phyloP scores from a whole-genome alignment of 768 basidiomycete genomes.

The Podaxis sp. region DNA sequence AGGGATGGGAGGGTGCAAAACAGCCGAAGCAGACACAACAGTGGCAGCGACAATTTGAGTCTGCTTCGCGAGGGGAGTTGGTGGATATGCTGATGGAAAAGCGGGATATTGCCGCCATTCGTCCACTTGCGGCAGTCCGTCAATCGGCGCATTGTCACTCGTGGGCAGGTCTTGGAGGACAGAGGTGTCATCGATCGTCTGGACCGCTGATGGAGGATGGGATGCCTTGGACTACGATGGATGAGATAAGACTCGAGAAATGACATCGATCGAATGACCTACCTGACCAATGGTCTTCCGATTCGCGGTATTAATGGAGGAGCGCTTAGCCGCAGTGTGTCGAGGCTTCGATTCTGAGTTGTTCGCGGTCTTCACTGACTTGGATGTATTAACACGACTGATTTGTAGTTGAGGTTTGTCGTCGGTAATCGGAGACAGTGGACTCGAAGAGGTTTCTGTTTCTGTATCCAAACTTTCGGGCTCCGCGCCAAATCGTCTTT shows the following conservation, averaged over 20 bases:
- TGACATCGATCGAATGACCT: not conserved
- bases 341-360: not conserved
- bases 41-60: conserved; percentile 30
- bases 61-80: conserved; percentile 55
- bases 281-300: conserved; percentile 1
- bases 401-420: not conserved
- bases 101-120: conserved; percentile 77
- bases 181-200: conserved; percentile 31
- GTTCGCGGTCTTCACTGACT: not conserved
- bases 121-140: conserved; percentile 31
- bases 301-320: not conserved
- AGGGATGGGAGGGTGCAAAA: conserved; percentile 33
- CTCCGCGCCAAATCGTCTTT: conserved; percentile 23
- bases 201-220: conserved; percentile 35
- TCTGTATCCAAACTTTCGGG: conserved; percentile 17
- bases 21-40: conserved; percentile 16
- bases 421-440: not conserved
- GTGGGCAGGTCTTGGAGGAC: conserved; percentile 15
- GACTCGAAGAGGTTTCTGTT: conserved; percentile 25
- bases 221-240: not conserved
- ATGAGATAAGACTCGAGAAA: not conserved
- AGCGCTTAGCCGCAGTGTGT: not conserved
- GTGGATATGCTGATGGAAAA: conserved; percentile 77
- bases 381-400: not conserved
- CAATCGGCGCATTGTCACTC: conserved; percentile 16